These are phyloP conservation scores for Tilletia walkeri DNA, from an alignment of 1,284 basidiomycete genomes.

Conservation along the genomic window DNA sequence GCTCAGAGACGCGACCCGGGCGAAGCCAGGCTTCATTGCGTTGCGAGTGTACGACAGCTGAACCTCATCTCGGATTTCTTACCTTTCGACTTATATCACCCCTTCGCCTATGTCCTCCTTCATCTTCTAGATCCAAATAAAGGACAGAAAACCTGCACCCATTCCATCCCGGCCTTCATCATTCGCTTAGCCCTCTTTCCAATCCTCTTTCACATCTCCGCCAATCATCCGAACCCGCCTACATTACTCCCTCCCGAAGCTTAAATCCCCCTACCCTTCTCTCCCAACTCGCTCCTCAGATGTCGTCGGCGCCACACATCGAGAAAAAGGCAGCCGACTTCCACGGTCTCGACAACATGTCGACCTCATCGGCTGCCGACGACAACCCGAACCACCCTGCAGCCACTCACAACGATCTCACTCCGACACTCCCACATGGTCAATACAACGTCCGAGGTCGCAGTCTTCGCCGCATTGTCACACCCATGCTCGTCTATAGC, in stretches of 20 bases:
- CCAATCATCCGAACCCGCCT: not conserved
- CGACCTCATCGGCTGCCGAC: not conserved
- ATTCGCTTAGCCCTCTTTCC: not conserved
- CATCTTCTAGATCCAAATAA: too few species aligned
- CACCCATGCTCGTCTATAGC: conserved; percentile 10
- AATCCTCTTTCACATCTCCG: too few species aligned
- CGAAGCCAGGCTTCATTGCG: too few species aligned
- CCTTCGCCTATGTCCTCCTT: too few species aligned
- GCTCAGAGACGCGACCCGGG: too few species aligned
- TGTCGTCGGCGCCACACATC: not conserved
- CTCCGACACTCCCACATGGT: not conserved
- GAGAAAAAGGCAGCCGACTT: not conserved
- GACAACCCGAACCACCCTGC: not conserved
- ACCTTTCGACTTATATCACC: too few species aligned
- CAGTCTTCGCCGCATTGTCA: not conserved
- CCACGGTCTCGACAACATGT: not conserved
- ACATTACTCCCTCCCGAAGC: not conserved
- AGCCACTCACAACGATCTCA: not conserved
- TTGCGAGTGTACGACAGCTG: too few species aligned
- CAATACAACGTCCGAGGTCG: not conserved
- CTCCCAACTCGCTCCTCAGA: not conserved
- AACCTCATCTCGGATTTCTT: too few species aligned
- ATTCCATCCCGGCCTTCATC: not conserved
- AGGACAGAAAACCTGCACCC: too few species aligned
- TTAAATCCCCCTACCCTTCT: not conserved